Evolutionary conservation across 495 filamentous ascomycete genomes (phyloP), one percentile per base, ranked within the genome.

Genomic region (Lasiosphaeris hirsuta): DNA sequence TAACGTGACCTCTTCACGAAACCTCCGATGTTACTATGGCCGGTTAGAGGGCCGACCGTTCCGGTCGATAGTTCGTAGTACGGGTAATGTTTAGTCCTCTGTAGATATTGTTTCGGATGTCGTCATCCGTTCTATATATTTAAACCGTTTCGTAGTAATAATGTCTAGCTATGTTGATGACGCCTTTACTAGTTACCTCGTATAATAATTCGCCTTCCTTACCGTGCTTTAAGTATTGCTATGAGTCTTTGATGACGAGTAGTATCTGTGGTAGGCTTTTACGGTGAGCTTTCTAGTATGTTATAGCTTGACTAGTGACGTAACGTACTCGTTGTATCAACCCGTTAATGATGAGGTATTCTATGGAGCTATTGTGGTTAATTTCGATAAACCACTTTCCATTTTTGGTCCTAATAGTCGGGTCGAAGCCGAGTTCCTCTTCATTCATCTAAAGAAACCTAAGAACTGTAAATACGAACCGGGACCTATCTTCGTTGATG

Each of bases 231-330:
- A 53, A 56, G 51, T 75, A 75, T 54, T 80, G 76, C 77, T 69
- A 81, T 7, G 71, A 79, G 58, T 81, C 78, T 64, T 80, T 82
- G 48, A 80, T 68, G 7, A 78, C 67, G 52, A 82, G 65, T 17
- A 63, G 64, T 34, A 15, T 68, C 52, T 55, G 42, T 60, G 60
- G 67, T 43, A 78, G 51, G 37, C 56, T 66, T 60, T 78, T 63
- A 35, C 63, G 63, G 62, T 80, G 56, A 34, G 70, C 78, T 64
- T 70, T 76, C 73, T 68, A 80, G 50, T 71, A 80, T 34, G 70
- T 78, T 36, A 76, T 79, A 5, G 72, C 77, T 47, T 73, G 65
- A 52, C 78, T 72, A 43, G 69, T 69, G 9, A 80, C 61, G 23
- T 45, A 65, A 65, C 35, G 62, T 56, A 51, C 46, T 3, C 67